Conservation (phyloP, 768 basidiomycete genomes). For the Psilocybe azurescens region DNA sequence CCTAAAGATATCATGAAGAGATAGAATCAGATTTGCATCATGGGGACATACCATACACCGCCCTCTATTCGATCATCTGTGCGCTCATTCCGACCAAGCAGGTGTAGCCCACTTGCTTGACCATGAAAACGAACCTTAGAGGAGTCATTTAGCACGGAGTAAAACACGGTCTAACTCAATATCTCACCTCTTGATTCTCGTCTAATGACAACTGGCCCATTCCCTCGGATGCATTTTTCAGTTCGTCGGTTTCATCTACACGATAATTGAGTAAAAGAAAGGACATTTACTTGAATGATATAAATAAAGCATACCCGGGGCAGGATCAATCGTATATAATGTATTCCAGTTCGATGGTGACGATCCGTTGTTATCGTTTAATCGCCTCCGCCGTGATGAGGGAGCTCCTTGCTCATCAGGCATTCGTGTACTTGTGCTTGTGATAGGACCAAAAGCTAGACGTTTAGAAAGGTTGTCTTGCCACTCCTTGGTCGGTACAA, state of each 20-base stretch:
- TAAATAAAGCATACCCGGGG: slow-evolving; percentile 23
- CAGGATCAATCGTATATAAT: slow-evolving; percentile 62
- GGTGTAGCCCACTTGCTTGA: slow-evolving; percentile 73
- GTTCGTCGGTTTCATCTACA: slow-evolving; percentile 42
- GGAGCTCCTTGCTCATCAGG: slow-evolving; percentile 39
- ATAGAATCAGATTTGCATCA: slow-evolving; percentile 17
- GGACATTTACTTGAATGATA: not conserved
- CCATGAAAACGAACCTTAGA: slow-evolving; percentile 84
- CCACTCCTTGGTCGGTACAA: slow-evolving; percentile 77
- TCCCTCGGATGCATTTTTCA: slow-evolving; percentile 55
- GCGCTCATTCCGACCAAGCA: slow-evolving; percentile 70
- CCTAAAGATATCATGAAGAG: slow-evolving; percentile 41
- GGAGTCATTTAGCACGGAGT: not conserved
- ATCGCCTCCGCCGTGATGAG: slow-evolving; percentile 51
- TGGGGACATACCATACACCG: slow-evolving; percentile 61
- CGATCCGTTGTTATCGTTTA: slow-evolving; percentile 38
- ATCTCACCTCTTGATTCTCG: slow-evolving; percentile 71
- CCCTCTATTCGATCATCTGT: slow-evolving; percentile 72
- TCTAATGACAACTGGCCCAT: slow-evolving; percentile 77
- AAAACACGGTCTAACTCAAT: slow-evolving; percentile 37
- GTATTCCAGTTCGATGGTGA: slow-evolving; percentile 55
- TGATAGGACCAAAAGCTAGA: slow-evolving; percentile 41
- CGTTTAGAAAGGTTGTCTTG: slow-evolving; percentile 72
- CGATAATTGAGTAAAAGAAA: not conserved
- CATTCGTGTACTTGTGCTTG: slow-evolving; percentile 25